Evolutionary conservation across 169 alveolate species (phyloP), one percentile per base, ranked within the genome.

Genomic region (Plasmodium vivax): DNA sequence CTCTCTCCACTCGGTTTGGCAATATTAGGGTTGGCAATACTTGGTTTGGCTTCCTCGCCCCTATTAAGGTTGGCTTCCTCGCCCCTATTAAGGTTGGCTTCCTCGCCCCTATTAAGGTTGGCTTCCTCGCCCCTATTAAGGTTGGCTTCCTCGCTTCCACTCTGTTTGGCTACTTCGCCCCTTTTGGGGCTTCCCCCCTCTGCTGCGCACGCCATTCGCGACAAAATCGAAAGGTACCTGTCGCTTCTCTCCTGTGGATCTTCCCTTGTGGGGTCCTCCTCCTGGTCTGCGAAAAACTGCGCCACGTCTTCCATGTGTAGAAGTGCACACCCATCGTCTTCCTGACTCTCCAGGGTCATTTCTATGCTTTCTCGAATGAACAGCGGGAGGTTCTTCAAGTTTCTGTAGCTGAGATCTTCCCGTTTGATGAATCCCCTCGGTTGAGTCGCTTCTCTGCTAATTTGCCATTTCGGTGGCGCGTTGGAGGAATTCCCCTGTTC

Each of bases 311-410:
- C 16, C 38, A 68, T 68, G 77, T 68, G 12, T 1, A 68, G 2
- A 19, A 10, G 27, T 8, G 36, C 9, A 68, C n/a, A 68, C 14
- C 77, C 10, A 75, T 75, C 27, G n/a, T 85, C 81, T 56, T 74
- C 62, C 47, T 90, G 56, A 30, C 14, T 23, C 34, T 90, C 94
- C 47, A 90, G 83, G 27, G 82, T 90, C 5, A 38, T 56, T 32
- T 79, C 30, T 36, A 90, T 32, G 34, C 80, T 58, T 34, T 90
- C 85, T 27, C 72, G 91, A 12, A 90, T 90, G 74, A 80, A 90
- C 19, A 23, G 19, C 12, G 94, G 94, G 71, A 90, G 73, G 23
- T 41, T 90, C 14, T 62, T 43, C 54, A 90, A 79, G 43, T 90
- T 90, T 58, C 36, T 36, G 73, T 90, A 79, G 36, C 47, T 79